Evolutionary conservation across 768 basidiomycete genomes (phyloP), one percentile per base, ranked within the genome.

Genomic region (Lentinula guzmanii): DNA sequence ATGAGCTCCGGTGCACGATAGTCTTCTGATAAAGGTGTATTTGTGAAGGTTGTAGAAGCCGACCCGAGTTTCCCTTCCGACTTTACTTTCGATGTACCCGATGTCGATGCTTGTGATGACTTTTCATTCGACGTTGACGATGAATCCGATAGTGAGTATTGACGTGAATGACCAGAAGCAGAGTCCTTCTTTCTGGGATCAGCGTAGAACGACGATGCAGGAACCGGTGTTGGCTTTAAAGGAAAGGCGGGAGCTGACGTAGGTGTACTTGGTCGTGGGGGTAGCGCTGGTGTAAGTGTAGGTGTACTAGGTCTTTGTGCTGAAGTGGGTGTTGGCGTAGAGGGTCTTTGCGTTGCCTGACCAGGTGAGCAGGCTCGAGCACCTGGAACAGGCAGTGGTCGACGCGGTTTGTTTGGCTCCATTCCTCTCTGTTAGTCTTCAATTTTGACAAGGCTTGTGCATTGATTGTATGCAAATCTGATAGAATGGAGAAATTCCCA

Each of bases 61-160:
- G 83, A 82, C n/a, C 81, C 82, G 39, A 73, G 71, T 61, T 78
- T 76, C 61, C 74, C 67, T 54, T 39, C 53, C 53, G 21, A 16
- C 21, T 35, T 11, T 11, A 4, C n/a, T 5, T 18, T 31, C 50
- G 52, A 35, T 34, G 13, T 5, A 10, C 5, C 13, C 50, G 52
- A 35, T 34, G 13, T 15, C 16, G 35, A 35, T 7, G 52, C 18
- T 51, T 28, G 31, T 18, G 13, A 8, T 21, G 52, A 15, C 15
- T 53, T 16, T n/a, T 31, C 52, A 34, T 34, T 16, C n/a, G 6
- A 16, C 15, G 15, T 15, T 16, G 16, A 18, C n/a, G 6, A 18
- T 28, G 28, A 28, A 7, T 45, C 43, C 7, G 15, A 18, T 8
- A 18, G 7, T 21, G 43, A n/a, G 15, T 16, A 7, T 4, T 18